Base-by-base conservation (phyloP, 768 basidiomycete genomes). In the Phaffia australis region DNA sequence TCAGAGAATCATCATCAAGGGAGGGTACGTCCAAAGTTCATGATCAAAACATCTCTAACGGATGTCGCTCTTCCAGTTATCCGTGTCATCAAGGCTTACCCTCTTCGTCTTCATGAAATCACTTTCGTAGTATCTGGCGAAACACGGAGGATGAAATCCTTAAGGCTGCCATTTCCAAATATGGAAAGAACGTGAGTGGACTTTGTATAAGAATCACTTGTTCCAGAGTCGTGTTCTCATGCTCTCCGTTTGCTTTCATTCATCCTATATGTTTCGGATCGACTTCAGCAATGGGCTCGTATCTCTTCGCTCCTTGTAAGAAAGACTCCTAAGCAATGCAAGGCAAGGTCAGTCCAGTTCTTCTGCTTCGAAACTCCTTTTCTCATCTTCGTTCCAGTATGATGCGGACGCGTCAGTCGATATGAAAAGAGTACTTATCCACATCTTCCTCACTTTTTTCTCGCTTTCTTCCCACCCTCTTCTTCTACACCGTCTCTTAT, bases 281-380 rank as follows among this genome's bases (percentile, higher is more conserved):
- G 51, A n/a, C 25, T n/a, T 52, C 52, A 76, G 75, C 75, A 76
- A 75, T 77, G 89, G 93, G 94, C 94, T 30, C 91, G 94, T 72
- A 98, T 99, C 75, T 95, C 92, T 15, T 98, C 94, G 42, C 81
- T 99, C 35, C 84, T 99, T 60, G 95, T 98, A 47, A 85, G 95
- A 71, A 99, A 99, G 78, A 99, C 95, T 1, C 93, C 95, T 15
- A 99, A 99, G 75, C 95, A 99, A 79, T 99, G 95, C 81, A 99
- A 99, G 77, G 79, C 78, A 4, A 56, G 69, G 60, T 69, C 14
- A 25, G 66, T 57, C 1, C 15, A 27, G 18, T 19, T 47, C 0
- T 2, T 9, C 11, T 5, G 35, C 35, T 11, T 42, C 35, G 11
- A 42, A 42, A 5, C 4, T 11, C 35, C 35, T 11, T 42, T 42